Percentiles rank a stretch among this genome's conserved stretches.
Conservation (phyloP, 176 grass and related monocot species). For the Oryza glaberrima region DNA sequence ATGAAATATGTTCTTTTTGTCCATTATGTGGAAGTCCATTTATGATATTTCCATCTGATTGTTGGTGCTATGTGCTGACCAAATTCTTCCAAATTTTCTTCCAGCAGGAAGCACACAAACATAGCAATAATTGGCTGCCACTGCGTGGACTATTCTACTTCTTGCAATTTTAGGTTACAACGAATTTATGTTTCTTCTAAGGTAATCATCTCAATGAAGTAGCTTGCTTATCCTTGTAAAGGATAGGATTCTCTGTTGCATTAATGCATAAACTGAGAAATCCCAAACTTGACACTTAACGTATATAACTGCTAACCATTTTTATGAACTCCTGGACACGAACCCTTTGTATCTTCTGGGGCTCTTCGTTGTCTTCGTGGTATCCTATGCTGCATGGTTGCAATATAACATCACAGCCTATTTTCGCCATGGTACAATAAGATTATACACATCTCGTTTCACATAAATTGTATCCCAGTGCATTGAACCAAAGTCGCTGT, state of each 20-base stretch:
- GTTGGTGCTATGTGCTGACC: constrained; percentile 4
- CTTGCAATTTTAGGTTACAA: constrained; percentile 79
- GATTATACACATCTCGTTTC: background rate
- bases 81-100: constrained; percentile 3
- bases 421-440: constrained; percentile 76
- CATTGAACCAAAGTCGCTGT: background rate
- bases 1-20: background rate
- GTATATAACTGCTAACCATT: background rate
- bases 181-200: constrained; percentile 82
- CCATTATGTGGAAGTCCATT: constrained; percentile 32
- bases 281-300: constrained; percentile 21
- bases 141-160: constrained; percentile 72
- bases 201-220: constrained; percentile 48
- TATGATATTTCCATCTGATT: background rate
- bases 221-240: background rate
- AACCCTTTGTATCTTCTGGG: constrained; percentile 76
- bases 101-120: constrained; percentile 66
- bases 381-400: constrained; percentile 64
- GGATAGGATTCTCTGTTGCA: no score
- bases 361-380: constrained; percentile 55
- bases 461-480: background rate
- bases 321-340: constrained; percentile 65
- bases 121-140: constrained; percentile 58
- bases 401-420: constrained; percentile 67
- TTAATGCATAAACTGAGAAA: background rate